Percentiles rank a stretch among this genome's conserved stretches.
Conservation (phyloP, 2,329 filamentous ascomycete species). For the Sclerotiophoma versabilis region DNA sequence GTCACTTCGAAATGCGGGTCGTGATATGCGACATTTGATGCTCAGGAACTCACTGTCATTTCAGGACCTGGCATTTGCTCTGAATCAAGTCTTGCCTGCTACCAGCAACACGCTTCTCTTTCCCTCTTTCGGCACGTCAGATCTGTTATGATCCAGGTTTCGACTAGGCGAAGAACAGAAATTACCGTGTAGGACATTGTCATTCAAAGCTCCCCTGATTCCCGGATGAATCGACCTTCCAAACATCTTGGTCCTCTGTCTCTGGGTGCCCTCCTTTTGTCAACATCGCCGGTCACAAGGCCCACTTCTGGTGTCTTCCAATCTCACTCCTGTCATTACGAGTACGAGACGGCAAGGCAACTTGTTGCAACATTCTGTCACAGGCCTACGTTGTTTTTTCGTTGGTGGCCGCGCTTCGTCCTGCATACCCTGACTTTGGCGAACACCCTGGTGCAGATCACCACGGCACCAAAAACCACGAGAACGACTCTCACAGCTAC, state of each 20-base stretch:
- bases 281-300: constrained; percentile 41
- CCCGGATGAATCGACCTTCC: constrained; percentile 49
- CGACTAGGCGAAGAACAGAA: constrained; percentile 36
- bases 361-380: constrained; percentile 33
- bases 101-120: constrained; percentile 32
- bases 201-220: constrained; percentile 46
- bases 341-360: constrained; percentile 23
- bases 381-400: constrained; percentile 31
- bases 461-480: constrained; percentile 20
- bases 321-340: constrained; percentile 28
- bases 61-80: constrained; percentile 46
- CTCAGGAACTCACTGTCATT: constrained; percentile 43
- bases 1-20: constrained; percentile 44
- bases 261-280: constrained; percentile 38
- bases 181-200: constrained; percentile 38
- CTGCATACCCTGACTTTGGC: constrained; percentile 18
- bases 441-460: constrained; percentile 5
- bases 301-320: constrained; percentile 32
- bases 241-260: constrained; percentile 44
- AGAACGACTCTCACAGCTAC: constrained; percentile 1
- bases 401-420: constrained; percentile 23
- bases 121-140: constrained; percentile 42
- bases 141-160: constrained; percentile 38
- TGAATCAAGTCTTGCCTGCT: constrained; percentile 45
- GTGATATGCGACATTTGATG: constrained; percentile 41